These are phyloP conservation scores for Peniophora sp. DNA, from an alignment of 1,284 basidiomycete species.

Conservation along the genomic window DNA sequence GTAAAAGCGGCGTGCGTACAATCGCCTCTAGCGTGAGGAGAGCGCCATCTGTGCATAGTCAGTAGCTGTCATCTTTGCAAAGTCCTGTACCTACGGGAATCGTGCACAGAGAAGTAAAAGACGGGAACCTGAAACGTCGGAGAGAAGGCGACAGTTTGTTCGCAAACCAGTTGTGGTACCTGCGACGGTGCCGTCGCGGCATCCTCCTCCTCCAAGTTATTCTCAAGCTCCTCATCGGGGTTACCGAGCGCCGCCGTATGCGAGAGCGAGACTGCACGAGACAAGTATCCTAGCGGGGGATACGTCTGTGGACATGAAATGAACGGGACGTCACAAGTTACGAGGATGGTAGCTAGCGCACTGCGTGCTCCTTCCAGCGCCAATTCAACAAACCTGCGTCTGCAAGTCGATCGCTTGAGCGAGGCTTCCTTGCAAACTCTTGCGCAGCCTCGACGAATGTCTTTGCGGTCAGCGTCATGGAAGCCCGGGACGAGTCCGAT, in stretches of 20 bases:
- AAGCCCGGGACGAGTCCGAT: no score
- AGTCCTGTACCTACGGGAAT: conserved; percentile 45
- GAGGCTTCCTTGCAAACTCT: neutral
- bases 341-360: conserved; percentile 22
- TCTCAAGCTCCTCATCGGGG: conserved; percentile 3
- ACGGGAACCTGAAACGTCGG: conserved; percentile 69
- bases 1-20: conserved; percentile 51
- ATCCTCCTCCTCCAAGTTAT: conserved; percentile 12
- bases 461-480: no score
- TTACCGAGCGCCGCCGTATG: neutral
- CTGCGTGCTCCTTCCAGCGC: conserved; percentile 48
- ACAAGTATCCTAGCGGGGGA: conserved; percentile 40
- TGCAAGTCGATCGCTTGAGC: neutral
- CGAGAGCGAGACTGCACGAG: conserved; percentile 24
- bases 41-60: conserved; percentile 49
- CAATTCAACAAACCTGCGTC: conserved; percentile 27
- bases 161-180: conserved; percentile 28
- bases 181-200: conserved; percentile 26
- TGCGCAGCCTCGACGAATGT: neutral
- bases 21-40: conserved; percentile 51
- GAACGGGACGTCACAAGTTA: conserved; percentile 6
- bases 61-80: neutral
- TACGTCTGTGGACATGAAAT: conserved; percentile 17
- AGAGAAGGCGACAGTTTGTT: conserved; percentile 65
- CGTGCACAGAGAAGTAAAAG: conserved; percentile 69